Conservation (phyloP, 2,329 filamentous ascomycete species). For the Fusarium hainanense region DNA sequence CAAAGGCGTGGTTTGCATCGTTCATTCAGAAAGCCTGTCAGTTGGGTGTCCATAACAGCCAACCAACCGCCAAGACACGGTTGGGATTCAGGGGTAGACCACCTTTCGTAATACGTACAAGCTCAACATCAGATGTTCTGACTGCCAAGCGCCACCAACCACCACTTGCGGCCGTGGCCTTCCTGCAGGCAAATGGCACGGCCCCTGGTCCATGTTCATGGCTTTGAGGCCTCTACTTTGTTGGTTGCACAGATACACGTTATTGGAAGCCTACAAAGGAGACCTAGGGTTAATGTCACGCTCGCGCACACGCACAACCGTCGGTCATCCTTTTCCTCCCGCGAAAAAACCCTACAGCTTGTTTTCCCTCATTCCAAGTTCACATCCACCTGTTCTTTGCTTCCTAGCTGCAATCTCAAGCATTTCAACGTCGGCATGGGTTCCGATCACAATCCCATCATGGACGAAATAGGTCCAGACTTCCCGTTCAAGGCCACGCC, state of each 20-base stretch:
- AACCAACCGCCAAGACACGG: not conserved
- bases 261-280: not conserved
- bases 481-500: conserved; percentile 12
- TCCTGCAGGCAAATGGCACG: not conserved
- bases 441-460: conserved; percentile 3
- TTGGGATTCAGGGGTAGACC: not conserved
- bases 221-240: not conserved
- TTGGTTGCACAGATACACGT: not conserved
- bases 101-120: not conserved
- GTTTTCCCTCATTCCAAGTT: not conserved
- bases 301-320: not conserved
- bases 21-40: not conserved
- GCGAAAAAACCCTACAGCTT: too few relatives aligned
- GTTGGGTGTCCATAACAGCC: too few relatives aligned
- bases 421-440: not conserved
- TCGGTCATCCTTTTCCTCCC: not conserved
- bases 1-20: not conserved
- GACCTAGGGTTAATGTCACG: not conserved
- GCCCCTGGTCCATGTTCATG: not conserved
- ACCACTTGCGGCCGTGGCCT: not conserved
- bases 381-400: not conserved
- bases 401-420: not conserved
- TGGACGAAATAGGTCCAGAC: conserved; percentile 5
- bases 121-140: conserved; percentile 1
- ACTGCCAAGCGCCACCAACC: conserved; percentile 2